A percentile compares a stretch with the other conserved stretches of the same genome.
These are phyloP conservation scores for Cymodocea nodosa DNA, from an alignment of 116 monocot species.

Conservation along the genomic window DNA sequence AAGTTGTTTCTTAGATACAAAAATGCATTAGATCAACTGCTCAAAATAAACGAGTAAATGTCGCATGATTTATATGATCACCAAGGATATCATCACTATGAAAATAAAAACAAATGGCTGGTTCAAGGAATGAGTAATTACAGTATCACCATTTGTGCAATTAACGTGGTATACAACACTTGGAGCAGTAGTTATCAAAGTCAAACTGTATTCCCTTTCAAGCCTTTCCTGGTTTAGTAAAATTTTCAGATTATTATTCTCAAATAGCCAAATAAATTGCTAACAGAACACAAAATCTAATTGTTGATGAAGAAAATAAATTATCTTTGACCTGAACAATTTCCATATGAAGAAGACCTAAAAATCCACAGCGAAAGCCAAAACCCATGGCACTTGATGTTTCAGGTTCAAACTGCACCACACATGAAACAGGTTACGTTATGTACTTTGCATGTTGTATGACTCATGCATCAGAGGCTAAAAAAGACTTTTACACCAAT, in stretches of 20 bases:
- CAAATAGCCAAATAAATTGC: slow-evolving; percentile 5
- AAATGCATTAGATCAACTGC: too few species aligned
- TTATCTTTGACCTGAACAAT: slow-evolving; percentile 70
- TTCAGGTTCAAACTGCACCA: slow-evolving; percentile 84
- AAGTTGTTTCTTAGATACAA: too few species aligned
- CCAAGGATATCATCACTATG: too few species aligned
- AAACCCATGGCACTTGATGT: slow-evolving; percentile 96
- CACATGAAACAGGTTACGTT: slow-evolving; percentile 1
- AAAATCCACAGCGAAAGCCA: slow-evolving; percentile 93
- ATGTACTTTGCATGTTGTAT: not conserved
- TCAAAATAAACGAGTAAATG: too few species aligned
- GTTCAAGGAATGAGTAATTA: slow-evolving; percentile 33
- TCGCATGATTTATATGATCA: too few species aligned
- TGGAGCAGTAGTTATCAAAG: slow-evolving; percentile 92
- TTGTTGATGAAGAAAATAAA: not conserved
- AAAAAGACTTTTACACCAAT: not conserved
- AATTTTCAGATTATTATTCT: not conserved
- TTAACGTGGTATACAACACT: slow-evolving; percentile 91
- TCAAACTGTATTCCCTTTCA: slow-evolving; percentile 88
- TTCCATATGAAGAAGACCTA: slow-evolving; percentile 98
- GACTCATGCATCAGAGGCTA: not conserved
- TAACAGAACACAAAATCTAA: not conserved
- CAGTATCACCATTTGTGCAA: slow-evolving; percentile 59
- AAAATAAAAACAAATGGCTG: not conserved
- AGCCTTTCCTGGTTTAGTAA: slow-evolving; percentile 70